Evolutionary conservation across 164 flowering plant genomes (phyloP).

Genomic region (Vitis rupestris): DNA sequence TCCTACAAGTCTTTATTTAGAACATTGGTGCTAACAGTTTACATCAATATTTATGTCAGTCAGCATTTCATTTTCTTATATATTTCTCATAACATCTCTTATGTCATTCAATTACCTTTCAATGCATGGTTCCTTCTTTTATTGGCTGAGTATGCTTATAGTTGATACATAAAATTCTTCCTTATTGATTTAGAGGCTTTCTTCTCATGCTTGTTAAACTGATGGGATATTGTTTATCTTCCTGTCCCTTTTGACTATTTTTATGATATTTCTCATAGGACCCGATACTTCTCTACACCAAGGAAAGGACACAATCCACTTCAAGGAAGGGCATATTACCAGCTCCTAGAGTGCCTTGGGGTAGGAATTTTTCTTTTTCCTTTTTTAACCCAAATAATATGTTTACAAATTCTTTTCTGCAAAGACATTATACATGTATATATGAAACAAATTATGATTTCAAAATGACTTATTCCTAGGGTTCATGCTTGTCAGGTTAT

Average conservation of each 20-base stretch:
- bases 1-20: too few species aligned
- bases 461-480: neutral
- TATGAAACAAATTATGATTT: neutral
- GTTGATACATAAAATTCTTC: too few species aligned
- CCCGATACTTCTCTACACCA: slow-evolving; percentile 89
- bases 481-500: slow-evolving; percentile 57
- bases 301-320: slow-evolving; percentile 96
- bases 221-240: too few species aligned
- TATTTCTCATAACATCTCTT: too few species aligned
- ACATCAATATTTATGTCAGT: too few species aligned
- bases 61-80: too few species aligned
- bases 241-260: neutral
- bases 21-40: too few species aligned
- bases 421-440: neutral
- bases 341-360: slow-evolving; percentile 96
- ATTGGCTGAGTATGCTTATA: too few species aligned
- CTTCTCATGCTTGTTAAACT: too few species aligned
- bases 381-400: neutral
- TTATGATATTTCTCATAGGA: slow-evolving; percentile 45
- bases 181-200: too few species aligned
- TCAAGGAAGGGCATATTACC: slow-evolving; percentile 98
- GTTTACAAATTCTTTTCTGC: neutral
- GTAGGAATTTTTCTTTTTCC: slow-evolving; percentile 39
- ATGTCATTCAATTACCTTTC: too few species aligned
- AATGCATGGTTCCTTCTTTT: too few species aligned